These are phyloP conservation scores for Neofusicoccum cordaticola DNA, from an alignment of 2,329 filamentous ascomycete species.

Conservation along the genomic window DNA sequence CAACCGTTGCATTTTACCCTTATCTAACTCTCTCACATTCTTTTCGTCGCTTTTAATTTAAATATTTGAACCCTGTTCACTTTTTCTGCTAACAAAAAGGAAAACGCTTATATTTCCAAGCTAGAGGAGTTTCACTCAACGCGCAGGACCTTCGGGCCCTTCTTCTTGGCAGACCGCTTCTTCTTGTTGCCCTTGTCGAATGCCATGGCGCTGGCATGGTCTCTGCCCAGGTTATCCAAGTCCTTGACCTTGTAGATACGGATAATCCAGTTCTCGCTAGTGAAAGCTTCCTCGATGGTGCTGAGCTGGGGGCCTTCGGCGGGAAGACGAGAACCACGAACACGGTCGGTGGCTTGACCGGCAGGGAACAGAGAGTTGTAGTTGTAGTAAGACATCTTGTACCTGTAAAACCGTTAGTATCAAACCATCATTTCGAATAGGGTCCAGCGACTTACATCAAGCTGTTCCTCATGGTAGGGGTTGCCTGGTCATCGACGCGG, in stretches of 20 bases:
- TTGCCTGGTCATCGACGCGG: constrained; percentile 87
- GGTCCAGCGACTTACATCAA: constrained; percentile 71
- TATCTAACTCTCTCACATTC: constrained; percentile 1
- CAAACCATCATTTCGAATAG: background rate
- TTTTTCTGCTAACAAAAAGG: constrained; percentile 6
- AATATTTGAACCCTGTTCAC: background rate
- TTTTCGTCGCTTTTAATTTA: constrained; percentile 4
- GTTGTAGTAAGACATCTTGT: constrained; percentile 99
- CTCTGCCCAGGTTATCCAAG: constrained; percentile 90
- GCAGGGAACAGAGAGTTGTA: constrained; percentile 87
- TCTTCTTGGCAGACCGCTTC: constrained; percentile 72
- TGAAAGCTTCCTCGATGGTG: constrained; percentile 94
- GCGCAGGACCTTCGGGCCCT: constrained; percentile 67
- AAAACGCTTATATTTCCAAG: constrained; percentile 12
- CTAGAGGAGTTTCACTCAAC: constrained; percentile 58
- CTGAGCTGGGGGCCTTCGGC: constrained; percentile 79
- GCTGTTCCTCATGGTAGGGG: constrained; percentile 97
- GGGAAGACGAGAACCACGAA: constrained; percentile 78
- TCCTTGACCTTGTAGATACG: constrained; percentile 99
- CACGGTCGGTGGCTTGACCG: constrained; percentile 86
- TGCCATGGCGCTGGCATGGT: constrained; percentile 67
- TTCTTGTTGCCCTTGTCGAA: constrained; percentile 82
- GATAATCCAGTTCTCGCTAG: constrained; percentile 99
- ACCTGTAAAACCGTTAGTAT: constrained; percentile 58
- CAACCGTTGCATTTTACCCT: background rate